Evolutionary conservation across 257 asterid species (phyloP), one percentile per base, ranked within the genome.

Genomic region (Lycium ferocissimum): DNA sequence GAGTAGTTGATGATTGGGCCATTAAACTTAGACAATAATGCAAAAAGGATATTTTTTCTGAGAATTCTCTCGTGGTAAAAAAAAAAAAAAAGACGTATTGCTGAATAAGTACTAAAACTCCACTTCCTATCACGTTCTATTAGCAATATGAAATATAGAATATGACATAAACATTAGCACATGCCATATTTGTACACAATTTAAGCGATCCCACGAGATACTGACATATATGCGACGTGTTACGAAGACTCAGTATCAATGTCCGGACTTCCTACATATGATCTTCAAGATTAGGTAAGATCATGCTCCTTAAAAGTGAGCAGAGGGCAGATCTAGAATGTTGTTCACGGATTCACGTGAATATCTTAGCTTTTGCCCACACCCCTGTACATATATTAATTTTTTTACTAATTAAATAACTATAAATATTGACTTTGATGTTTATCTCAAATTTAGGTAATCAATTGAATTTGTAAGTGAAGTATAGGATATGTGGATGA

Each of bases 111-210:
- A 20, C 37, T 7, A 62, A 62, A 20, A 62, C 38, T 62, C 67
- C 33, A 61, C 35, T 62, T 11, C 22, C 69, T 9, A 62, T 1
- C 69, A 62, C 35, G 20, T 11, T 62, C 37, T 20, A 62, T 11
- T 1, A 20, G 69, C 38, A 62, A 62, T n/a, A 61, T 22, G 67
- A 54, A 56, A 56, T 56, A 17, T 56, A 14, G 6, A 7, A 56
- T 56, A 56, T 56, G 61, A 26, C 69, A 62, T 5, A 62, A 62
- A 62, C 69, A 62, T 62, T 20, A 22, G 37, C 69, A 62, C 69
- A 62, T 62, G 69, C 69, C 69, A 62, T 62, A 62, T 62, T 62
- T 62, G 69, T 62, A 62, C 69, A 20, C 69, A 62, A 62, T 9
- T 20, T 62, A n/a, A 26, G 8, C 7, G 26, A 62, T 8, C 17